phyloP scores from a whole-genome alignment of 345 rosid genomes.

The Brassica nigra region DNA sequence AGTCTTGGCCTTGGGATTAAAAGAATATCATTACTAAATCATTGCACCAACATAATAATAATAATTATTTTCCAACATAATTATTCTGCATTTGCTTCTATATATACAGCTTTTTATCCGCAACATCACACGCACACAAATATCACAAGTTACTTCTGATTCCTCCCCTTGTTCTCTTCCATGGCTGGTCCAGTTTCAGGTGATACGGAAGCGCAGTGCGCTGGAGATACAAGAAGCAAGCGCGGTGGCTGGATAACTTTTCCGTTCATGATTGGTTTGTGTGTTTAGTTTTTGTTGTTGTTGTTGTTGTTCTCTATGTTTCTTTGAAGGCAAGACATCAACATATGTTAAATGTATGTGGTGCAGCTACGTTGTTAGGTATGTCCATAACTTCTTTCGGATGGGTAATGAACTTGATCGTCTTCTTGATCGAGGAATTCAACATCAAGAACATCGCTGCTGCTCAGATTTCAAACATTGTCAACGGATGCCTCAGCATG shows the following conservation, averaged over 20 bases:
- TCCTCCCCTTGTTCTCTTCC: conserved; percentile 7
- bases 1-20: background rate
- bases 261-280: conserved; percentile 44
- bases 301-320: background rate
- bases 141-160: conserved; percentile 14
- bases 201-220: conserved; percentile 29
- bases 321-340: background rate
- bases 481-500: conserved; percentile 41
- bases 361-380: conserved; percentile 46
- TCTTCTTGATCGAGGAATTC: conserved; percentile 46
- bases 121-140: background rate
- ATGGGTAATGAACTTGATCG: conserved; percentile 48
- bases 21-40: background rate
- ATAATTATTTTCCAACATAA: background rate
- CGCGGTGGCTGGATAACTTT: conserved; percentile 56
- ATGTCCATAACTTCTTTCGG: conserved; percentile 46
- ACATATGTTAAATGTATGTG: background rate
- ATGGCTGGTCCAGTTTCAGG: conserved; percentile 23
- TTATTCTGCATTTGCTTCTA: background rate
- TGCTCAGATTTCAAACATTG: conserved; percentile 44
- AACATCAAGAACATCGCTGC: conserved; percentile 49
- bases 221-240: conserved; percentile 16
- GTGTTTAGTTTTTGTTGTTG: background rate
- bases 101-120: background rate
- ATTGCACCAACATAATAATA: background rate